These are phyloP conservation scores for Hanseniaspora lindneri DNA, from an alignment of 805 yeast species.

Conservation along the genomic window DNA sequence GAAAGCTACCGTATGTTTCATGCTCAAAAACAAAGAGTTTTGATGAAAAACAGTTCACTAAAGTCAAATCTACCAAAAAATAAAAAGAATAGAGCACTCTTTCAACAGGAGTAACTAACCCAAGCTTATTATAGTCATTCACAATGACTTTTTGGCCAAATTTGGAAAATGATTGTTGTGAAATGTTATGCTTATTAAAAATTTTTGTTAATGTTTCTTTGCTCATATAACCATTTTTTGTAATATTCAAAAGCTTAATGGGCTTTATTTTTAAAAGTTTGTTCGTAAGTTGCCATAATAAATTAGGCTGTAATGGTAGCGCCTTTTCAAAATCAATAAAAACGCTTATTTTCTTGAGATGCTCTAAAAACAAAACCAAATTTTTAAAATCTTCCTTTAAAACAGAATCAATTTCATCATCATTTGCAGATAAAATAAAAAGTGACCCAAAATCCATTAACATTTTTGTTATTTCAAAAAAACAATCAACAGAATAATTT, in stretches of 20 bases:
- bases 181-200: background rate
- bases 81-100: slow-evolving; percentile 17
- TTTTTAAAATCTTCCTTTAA: slow-evolving; percentile 15
- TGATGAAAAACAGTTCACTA: slow-evolving; percentile 15
- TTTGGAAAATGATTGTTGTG: background rate
- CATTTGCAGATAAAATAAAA: background rate
- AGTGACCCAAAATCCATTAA: slow-evolving; percentile 9
- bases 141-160: background rate
- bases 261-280: slow-evolving; percentile 14
- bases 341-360: slow-evolving; percentile 4
- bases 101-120: slow-evolving; percentile 13
- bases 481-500: slow-evolving; percentile 12
- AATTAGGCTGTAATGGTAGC: slow-evolving; percentile 11
- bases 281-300: slow-evolving; percentile 8
- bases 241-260: slow-evolving; percentile 9
- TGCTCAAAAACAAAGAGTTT: slow-evolving; percentile 10
- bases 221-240: background rate
- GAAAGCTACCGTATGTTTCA: slow-evolving; percentile 12
- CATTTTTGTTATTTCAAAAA: slow-evolving; percentile 11
- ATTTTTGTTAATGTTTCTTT: background rate
- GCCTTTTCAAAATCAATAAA: slow-evolving; percentile 3
- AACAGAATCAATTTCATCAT: background rate
- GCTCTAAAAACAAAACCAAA: slow-evolving; percentile 2
- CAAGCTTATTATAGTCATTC: background rate
- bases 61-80: slow-evolving; percentile 11